Evolutionary conservation across 2,329 filamentous ascomycete species (phyloP), one percentile per base, ranked within the genome.

Genomic region (Aureobasidium sp.): DNA sequence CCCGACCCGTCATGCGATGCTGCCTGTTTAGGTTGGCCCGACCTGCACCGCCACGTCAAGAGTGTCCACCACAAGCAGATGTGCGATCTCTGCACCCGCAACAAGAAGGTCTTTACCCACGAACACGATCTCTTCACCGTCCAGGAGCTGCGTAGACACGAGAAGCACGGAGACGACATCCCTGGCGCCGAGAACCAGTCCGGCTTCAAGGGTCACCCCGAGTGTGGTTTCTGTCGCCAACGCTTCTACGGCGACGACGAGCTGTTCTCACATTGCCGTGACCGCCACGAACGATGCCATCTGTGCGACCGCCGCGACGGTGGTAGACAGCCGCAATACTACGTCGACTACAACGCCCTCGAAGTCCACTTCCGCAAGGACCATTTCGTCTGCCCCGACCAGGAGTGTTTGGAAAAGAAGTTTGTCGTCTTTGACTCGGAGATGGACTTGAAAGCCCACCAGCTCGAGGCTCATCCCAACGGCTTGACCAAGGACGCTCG

Each of bases 31-130:
- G 86, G 87, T 29, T 91, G 88, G 88, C 87, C 87, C 17, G 87
- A 91, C 70, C 75, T 92, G 62, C 87, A 91, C 73, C 81, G 86
- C 45, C 89, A 99, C 79, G 93, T 97, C 62, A 89, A 88, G 71
- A 84, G 80, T 58, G 84, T 83, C 63, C 94, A 99, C 77, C 82
- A 87, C 66, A 96, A 93, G 77, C 87, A 89, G 72, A 92, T 95
- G 87, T 95, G 85, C 75, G 91, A 96, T 74, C 80, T 96, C 12
- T 97, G 92, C 75, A 89, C 92, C 7, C 82, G 91, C 64, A 92
- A 97, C 79, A 99, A 99, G 77, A 97, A 96, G 72, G 91, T 97
- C 37, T 99, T 99, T 69, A 97, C 94, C 1, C 94, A 99, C 76
- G 94, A 99, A 75, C 94, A 99, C 72, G 90, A 95, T 65, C 82